Percentiles rank a stretch among this genome's conserved stretches.
Conservation (phyloP, 768 basidiomycete genomes). For the Macrocybe gigantea region DNA sequence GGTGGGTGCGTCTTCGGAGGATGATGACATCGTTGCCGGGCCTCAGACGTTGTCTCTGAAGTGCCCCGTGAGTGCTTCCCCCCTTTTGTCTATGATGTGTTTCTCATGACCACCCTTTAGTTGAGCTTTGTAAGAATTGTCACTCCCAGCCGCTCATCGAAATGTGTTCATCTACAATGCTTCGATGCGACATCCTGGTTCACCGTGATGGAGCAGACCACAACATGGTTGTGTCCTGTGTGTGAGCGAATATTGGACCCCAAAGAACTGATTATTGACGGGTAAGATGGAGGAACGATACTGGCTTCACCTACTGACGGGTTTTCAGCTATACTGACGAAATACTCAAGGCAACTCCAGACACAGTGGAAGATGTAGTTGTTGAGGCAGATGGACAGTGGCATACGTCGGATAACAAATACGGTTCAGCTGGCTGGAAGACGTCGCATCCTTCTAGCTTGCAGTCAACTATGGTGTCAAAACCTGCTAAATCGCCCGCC, state of each 20-base stretch:
- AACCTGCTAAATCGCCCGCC: constrained; percentile 19
- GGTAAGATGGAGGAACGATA: constrained; percentile 41
- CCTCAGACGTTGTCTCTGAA: constrained; percentile 88
- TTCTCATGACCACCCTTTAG: constrained; percentile 24
- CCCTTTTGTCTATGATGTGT: not conserved
- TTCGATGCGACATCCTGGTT: constrained; percentile 96
- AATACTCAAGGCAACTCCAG: constrained; percentile 73
- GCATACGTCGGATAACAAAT: constrained; percentile 89
- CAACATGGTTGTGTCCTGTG: constrained; percentile 92
- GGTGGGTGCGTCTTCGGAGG: constrained; percentile 51
- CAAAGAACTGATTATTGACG: constrained; percentile 87
- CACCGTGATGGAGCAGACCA: constrained; percentile 92
- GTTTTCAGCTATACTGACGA: constrained; percentile 76
- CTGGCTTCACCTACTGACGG: not conserved
- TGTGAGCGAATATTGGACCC: constrained; percentile 76
- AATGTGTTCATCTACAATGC: constrained; percentile 88
- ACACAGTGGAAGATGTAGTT: constrained; percentile 84
- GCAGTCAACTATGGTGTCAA: constrained; percentile 21
- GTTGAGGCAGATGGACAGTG: constrained; percentile 94
- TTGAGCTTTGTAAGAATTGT: constrained; percentile 82
- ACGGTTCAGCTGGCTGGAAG: constrained; percentile 70
- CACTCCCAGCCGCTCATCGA: constrained; percentile 80
- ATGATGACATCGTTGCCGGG: constrained; percentile 91
- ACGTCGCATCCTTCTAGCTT: constrained; percentile 37
- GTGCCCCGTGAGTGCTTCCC: constrained; percentile 68